Percentiles rank a stretch among this genome's conserved stretches.
These are phyloP conservation scores for Pueraria montana DNA, from an alignment of 306 rosid species.

Conservation along the genomic window DNA sequence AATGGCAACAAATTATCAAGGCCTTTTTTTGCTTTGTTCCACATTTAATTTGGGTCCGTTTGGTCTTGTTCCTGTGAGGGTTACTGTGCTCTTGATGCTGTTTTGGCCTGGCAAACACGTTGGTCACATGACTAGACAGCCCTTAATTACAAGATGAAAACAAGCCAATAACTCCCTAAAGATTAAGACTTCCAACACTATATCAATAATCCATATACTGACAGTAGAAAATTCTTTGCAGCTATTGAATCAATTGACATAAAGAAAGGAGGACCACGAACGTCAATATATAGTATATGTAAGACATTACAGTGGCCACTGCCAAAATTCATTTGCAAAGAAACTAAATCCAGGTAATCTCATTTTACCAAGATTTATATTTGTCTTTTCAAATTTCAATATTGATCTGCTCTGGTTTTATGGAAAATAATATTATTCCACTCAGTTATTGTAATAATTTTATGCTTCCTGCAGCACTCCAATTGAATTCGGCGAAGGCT, in stretches of 20 bases:
- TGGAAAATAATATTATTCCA: not conserved
- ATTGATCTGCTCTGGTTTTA: not conserved
- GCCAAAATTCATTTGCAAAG: conserved; percentile 59
- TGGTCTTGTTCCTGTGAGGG: too few relatives aligned
- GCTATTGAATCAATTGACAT: conserved; percentile 62
- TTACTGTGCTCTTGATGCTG: too few relatives aligned
- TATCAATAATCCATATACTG: not conserved
- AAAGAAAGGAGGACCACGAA: conserved; percentile 79
- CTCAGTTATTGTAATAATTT: not conserved
- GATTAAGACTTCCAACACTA: too few relatives aligned
- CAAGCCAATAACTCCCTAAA: not conserved
- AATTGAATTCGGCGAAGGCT: conserved; percentile 38
- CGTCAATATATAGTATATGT: conserved; percentile 61
- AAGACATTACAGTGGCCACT: conserved; percentile 72
- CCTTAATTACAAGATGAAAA: not conserved
- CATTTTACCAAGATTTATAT: not conserved
- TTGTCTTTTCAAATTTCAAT: not conserved
- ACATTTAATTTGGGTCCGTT: too few relatives aligned
- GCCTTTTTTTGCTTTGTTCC: not conserved
- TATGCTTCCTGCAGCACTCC: conserved; percentile 48
- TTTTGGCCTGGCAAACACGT: too few relatives aligned
- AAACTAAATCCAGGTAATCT: conserved; percentile 62
- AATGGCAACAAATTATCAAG: not conserved
- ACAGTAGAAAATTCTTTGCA: conserved; percentile 6
- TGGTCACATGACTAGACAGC: too few relatives aligned